A percentile compares a stretch with the other conserved stretches of the same genome.
Conservation (phyloP, 2,329 filamentous ascomycete genomes). For the Orbilia blumenaviensis region DNA sequence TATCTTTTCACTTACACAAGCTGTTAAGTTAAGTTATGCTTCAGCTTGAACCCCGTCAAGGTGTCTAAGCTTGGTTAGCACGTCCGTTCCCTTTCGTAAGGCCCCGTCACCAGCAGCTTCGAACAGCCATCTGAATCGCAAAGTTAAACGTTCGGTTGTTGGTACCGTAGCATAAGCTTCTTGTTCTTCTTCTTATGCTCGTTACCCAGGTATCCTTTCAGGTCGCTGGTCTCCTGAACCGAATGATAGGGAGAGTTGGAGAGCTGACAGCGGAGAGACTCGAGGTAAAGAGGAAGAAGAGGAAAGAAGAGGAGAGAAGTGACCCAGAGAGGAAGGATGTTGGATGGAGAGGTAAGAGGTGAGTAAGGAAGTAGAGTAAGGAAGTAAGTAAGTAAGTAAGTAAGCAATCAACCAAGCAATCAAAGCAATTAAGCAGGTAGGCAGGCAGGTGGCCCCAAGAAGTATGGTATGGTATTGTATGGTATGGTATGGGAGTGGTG, state of each 20-base stretch:
- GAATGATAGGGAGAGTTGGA: too few species aligned
- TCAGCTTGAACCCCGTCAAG: not conserved
- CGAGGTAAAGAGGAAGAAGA: conserved; percentile 59
- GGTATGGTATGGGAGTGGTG: not conserved
- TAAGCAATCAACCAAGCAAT: not conserved
- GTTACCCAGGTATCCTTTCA: too few species aligned
- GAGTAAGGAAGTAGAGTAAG: not conserved
- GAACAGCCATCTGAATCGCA: conserved; percentile 16
- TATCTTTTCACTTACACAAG: not conserved
- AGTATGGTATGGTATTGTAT: not conserved
- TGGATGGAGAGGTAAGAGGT: conserved; percentile 7
- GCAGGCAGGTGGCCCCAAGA: not conserved
- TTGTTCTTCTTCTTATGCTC: too few species aligned
- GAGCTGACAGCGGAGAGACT: too few species aligned
- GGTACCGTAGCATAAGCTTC: too few species aligned
- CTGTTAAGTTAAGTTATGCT: not conserved
- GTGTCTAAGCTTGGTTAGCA: not conserved
- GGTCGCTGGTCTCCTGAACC: too few species aligned
- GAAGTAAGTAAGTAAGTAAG: not conserved
- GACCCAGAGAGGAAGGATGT: conserved; percentile 45
- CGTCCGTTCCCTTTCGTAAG: not conserved
- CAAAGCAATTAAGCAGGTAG: not conserved
- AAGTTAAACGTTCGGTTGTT: too few species aligned
- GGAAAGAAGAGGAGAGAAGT: too few species aligned
- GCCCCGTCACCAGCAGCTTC: not conserved